Percentiles rank a stretch among this genome's conserved stretches.
Evolutionary conservation across 2,329 filamentous ascomycete genomes (phyloP).

Genomic region (Aotearoamyces nothofagi): DNA sequence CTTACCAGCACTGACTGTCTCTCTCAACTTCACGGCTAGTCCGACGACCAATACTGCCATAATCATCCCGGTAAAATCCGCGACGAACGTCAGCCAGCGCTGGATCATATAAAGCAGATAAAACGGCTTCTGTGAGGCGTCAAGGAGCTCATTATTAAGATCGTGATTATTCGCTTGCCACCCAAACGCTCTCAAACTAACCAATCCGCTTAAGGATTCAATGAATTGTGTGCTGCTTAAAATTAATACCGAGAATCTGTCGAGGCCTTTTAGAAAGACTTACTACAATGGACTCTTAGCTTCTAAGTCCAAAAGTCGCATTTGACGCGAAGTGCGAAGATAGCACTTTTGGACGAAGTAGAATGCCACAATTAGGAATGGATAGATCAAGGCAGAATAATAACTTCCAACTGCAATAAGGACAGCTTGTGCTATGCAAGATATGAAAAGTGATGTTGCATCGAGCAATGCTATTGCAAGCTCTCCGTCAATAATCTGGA

Average conservation of each 20-base stretch:
- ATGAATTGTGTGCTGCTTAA: conserved; percentile 24
- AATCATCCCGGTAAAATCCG: conserved; percentile 25
- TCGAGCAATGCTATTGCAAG: conserved; percentile 8
- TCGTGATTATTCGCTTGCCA: conserved; percentile 17
- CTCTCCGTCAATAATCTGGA: conserved; percentile 16
- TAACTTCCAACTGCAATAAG: conserved; percentile 20
- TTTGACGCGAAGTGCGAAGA: conserved; percentile 29
- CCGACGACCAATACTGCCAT: conserved; percentile 16
- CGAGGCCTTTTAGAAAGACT: neutral
- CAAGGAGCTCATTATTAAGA: conserved; percentile 14
- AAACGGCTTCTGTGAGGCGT: conserved; percentile 28
- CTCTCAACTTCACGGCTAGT: conserved; percentile 10
- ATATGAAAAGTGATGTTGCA: conserved; percentile 23
- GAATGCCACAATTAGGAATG: conserved; percentile 4
- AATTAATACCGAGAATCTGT: neutral
- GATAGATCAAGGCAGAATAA: conserved; percentile 10
- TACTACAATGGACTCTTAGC: conserved; percentile 24
- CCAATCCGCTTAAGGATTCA: conserved; percentile 27
- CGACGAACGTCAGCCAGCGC: conserved; percentile 27
- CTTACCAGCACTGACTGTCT: conserved; percentile 3
- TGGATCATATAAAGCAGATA: conserved; percentile 30
- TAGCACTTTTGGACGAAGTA: conserved; percentile 23
- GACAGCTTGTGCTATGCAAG: conserved; percentile 20
- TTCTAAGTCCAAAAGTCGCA: conserved; percentile 31
- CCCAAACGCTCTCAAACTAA: conserved; percentile 29